Evolutionary conservation across 352 stramenopile species (phyloP), one percentile per base, ranked within the genome.

Genomic region (Phytophthora ramorum): DNA sequence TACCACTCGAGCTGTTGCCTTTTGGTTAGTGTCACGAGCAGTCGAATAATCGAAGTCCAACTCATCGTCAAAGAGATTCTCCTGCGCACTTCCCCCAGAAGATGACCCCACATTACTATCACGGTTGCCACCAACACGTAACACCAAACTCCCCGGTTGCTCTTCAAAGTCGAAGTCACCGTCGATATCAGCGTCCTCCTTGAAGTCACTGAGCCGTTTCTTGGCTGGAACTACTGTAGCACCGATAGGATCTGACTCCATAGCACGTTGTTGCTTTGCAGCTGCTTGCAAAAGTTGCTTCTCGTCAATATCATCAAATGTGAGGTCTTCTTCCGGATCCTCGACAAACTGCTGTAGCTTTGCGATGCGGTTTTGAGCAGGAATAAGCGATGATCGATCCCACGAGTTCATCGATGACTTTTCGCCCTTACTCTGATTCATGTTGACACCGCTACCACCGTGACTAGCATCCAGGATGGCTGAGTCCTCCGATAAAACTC

Each of bases 41-140:
- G 76, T 90, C 4, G 78, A 85, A 41, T 91, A 93, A 41, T 95
- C 87, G 26, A 95, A 95, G 50, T 92, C 87, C 24, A 95, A 47
- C 52, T 92, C 85, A 22, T 94, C 87, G n/a, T 92, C 86, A 58
- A 95, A 95, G 13, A 91, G 56, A 24, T 83, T 78, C 4, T 94
- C 85, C 7, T 78, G 75, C 2, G 75, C 70, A 58, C 71, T 85
- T 3, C 69, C 80, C 5, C 46, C 61, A 26, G 67, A 71, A 34
- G 65, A 76, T 4, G 63, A 71, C 40, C 44, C 59, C 17, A 16
- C 48, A 37, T 66, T 65, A 51, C 57, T 61, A n/a, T 50, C 55
- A 24, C 55, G 66, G 55, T 58, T 64, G 43, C 54, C 55, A 13
- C 49, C 44, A 35, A 62, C 32, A 13, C 52, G 71, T 45, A 76